Evolutionary conservation across 306 rosid species (phyloP), one percentile per base, ranked within the genome.

Genomic region (Ceratonia siliqua): DNA sequence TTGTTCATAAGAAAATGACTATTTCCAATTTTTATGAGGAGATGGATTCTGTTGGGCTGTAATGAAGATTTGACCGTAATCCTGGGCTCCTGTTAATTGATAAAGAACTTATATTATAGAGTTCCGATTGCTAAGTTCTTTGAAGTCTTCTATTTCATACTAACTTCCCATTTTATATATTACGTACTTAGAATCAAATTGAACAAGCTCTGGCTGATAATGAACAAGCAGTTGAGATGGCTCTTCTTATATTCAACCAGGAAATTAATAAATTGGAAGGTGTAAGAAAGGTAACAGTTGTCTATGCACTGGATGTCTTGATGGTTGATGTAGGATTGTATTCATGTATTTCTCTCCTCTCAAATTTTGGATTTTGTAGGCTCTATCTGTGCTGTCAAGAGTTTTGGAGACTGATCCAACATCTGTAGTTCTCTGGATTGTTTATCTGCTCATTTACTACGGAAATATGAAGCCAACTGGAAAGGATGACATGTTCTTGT

Each of bases 401-500:
- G 90, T 94, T 64, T 85, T 94, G 75, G 97, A 91, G 88, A 83
- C 77, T 39, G 87, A 89, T 84, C 87, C 96, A 78, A 80, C 81
- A 57, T 88, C 95, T 39, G 80, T 69, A 54, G 55, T 80, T 84
- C 79, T 87, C 78, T 94, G 97, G 98, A 79, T 85, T 59, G 82
- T 91, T 63, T 91, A 89, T 87, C 90, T 91, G 39, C 89, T 91
- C 65, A 77, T 91, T 78, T 94, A 83, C 90, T 80, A 85, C 73
- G 87, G 96, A 86, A 83, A 78, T 78, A 58, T 83, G 67, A 86
- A 83, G 78, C 76, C 89, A 67, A 57, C 79, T 67, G 95, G 83
- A 88, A 82, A 81, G 88, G 97, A 94, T 86, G 98, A 94, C 87
- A 90, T 91, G 89, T 88, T 89, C 81, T 81, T 88, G 68, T 81